These are phyloP conservation scores for Helenozyma rhizophorensis DNA, from an alignment of 805 yeast genomes.

Conservation along the genomic window DNA sequence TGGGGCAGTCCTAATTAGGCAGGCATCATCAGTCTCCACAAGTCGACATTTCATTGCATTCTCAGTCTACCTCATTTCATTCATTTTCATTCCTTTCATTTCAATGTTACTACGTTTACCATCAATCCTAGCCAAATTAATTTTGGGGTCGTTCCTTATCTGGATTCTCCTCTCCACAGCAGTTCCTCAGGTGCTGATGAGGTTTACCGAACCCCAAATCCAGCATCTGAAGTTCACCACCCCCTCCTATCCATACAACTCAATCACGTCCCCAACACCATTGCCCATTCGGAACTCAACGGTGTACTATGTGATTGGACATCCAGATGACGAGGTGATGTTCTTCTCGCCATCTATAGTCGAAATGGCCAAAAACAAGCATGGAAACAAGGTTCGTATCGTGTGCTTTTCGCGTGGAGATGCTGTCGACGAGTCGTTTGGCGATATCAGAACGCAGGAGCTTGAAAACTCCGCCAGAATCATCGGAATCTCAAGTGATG, in stretches of 20 bases:
- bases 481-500: slow-evolving; percentile 43
- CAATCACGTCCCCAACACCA: slow-evolving; percentile 33
- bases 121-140: slow-evolving; percentile 7
- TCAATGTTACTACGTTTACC: slow-evolving; percentile 10
- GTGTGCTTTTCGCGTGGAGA: slow-evolving; percentile 78
- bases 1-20: too few species aligned
- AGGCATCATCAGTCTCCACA: too few species aligned
- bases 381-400: slow-evolving; percentile 50
- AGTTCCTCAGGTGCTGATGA: slow-evolving; percentile 33
- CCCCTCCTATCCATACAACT: slow-evolving; percentile 30
- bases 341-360: slow-evolving; percentile 81
- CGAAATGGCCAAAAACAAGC: slow-evolving; percentile 43
- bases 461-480: slow-evolving; percentile 49
- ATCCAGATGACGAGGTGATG: slow-evolving; percentile 99
- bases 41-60: too few species aligned
- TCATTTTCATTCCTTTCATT: neutral
- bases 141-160: slow-evolving; percentile 24
- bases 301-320: slow-evolving; percentile 69
- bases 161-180: slow-evolving; percentile 39
- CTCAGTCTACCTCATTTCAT: neutral
- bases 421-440: slow-evolving; percentile 59
- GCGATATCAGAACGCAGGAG: slow-evolving; percentile 59
- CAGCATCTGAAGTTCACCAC: slow-evolving; percentile 20
- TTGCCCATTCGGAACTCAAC: slow-evolving; percentile 29
- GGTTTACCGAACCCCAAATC: slow-evolving; percentile 26